These are phyloP conservation scores for Vitellaria paradoxa DNA, from an alignment of 179 eudicot species.

Conservation along the genomic window DNA sequence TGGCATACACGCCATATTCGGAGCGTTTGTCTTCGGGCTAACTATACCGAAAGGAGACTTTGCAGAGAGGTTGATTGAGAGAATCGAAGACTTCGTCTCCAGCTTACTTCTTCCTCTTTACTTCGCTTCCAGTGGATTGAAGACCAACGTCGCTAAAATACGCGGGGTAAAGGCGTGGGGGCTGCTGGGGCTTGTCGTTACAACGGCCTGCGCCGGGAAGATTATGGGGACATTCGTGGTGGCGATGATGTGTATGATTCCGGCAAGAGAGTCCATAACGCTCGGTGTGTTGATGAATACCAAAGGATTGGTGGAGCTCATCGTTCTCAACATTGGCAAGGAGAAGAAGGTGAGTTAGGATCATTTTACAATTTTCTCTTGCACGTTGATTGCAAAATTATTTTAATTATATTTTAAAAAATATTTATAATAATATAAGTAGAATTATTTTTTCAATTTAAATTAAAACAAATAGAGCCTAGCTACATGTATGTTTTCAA, in stretches of 20 bases:
- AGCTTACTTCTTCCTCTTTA: constrained; percentile 49
- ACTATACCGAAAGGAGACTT: constrained; percentile 49
- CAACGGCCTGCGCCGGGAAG: constrained; percentile 51
- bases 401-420: too few relatives aligned
- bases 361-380: background rate
- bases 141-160: constrained; percentile 49
- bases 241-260: constrained; percentile 39
- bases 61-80: constrained; percentile 34
- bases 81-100: constrained; percentile 56
- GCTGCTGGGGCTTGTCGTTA: constrained; percentile 40
- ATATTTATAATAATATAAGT: too few relatives aligned
- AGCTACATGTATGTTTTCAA: too few relatives aligned
- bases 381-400: too few relatives aligned
- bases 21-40: constrained; percentile 54
- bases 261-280: constrained; percentile 44
- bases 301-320: constrained; percentile 58
- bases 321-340: constrained; percentile 47
- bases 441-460: too few relatives aligned
- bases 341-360: constrained; percentile 48
- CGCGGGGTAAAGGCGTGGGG: constrained; percentile 49
- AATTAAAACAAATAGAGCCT: too few relatives aligned
- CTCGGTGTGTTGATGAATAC: constrained; percentile 67
- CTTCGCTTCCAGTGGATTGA: constrained; percentile 60
- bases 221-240: constrained; percentile 48
- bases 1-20: constrained; percentile 59